phyloP scores from a whole-genome alignment of 441 rosid genomes.

The Lepidium campestre region DNA sequence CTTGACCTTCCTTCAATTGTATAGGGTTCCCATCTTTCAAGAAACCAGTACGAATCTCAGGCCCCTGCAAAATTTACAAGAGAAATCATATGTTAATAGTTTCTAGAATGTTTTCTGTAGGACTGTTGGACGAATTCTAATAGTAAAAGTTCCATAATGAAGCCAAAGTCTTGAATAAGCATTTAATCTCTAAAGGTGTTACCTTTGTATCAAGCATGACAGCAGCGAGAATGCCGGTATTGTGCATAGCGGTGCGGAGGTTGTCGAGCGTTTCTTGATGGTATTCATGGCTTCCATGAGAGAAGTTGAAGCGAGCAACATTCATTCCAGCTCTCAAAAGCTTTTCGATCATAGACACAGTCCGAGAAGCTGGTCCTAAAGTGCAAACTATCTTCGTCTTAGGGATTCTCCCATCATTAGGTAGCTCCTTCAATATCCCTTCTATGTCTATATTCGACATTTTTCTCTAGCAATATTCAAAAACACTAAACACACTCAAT shows the following conservation, averaged over 20 bases:
- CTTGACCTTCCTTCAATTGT: slow-evolving; percentile 82
- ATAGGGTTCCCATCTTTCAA: slow-evolving; percentile 75
- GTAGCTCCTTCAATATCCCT: slow-evolving; percentile 60
- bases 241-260: slow-evolving; percentile 70
- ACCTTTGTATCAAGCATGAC: slow-evolving; percentile 97
- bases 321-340: slow-evolving; percentile 85
- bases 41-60: slow-evolving; percentile 93
- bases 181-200: neutral
- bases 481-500: neutral
- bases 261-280: slow-evolving; percentile 79
- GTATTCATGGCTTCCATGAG: slow-evolving; percentile 83
- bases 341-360: slow-evolving; percentile 73
- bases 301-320: slow-evolving; percentile 91
- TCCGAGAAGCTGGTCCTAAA: slow-evolving; percentile 76
- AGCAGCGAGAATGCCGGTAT: slow-evolving; percentile 72
- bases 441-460: slow-evolving; percentile 91
- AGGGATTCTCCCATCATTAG: slow-evolving; percentile 62
- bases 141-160: neutral
- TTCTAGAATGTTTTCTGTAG: neutral
- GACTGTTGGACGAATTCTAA: neutral
- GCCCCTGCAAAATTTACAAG: slow-evolving; percentile 45
- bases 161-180: neutral
- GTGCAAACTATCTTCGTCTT: slow-evolving; percentile 86
- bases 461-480: neutral
- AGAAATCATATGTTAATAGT: neutral